Evolutionary conservation across 2,329 filamentous ascomycete genomes (phyloP).

Genomic region (Ceratocystis lukuohia): DNA sequence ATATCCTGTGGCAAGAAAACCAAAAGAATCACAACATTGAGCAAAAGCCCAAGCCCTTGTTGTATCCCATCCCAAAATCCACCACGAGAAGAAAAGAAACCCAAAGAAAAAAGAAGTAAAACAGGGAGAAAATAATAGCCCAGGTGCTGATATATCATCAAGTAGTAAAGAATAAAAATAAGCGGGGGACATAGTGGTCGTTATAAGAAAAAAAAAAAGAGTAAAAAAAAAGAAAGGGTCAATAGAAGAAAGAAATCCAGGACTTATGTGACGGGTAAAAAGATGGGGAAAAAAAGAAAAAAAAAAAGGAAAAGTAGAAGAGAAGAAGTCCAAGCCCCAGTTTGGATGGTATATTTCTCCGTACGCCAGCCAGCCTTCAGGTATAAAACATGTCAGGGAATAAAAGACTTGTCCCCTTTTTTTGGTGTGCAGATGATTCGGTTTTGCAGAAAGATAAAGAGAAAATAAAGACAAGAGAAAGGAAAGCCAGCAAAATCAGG

Average conservation of each 20-base stretch:
- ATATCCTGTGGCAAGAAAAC: conserved; percentile 10
- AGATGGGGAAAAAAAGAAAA: conserved; percentile 11
- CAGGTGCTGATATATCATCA: not conserved
- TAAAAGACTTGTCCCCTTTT: conserved; percentile 7
- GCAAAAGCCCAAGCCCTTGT: conserved; percentile 7
- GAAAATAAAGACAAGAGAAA: conserved; percentile 10
- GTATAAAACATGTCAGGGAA: conserved; percentile 11
- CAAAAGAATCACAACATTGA: conserved; percentile 14
- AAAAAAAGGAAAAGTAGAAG: conserved; percentile 17
- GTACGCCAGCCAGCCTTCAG: conserved; percentile 11
- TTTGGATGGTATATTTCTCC: conserved; percentile 8
- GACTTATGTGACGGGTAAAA: not conserved
- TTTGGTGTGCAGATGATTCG: not conserved
- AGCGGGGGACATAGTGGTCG: not conserved
- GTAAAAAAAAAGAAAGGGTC: not conserved
- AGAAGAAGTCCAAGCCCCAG: conserved; percentile 17
- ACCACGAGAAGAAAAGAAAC: conserved; percentile 1
- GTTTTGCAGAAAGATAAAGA: conserved; percentile 9
- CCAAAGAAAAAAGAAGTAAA: conserved; percentile 5
- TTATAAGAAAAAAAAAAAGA: conserved; percentile 6
- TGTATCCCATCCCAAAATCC: not conserved
- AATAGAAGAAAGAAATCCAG: conserved; percentile 3
- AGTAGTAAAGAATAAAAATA: conserved; percentile 12
- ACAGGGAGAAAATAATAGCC: not conserved
- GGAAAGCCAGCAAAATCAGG: not conserved